Evolutionary conservation across 352 stramenopile genomes (phyloP).

Genomic region (Phytophthora vignae): DNA sequence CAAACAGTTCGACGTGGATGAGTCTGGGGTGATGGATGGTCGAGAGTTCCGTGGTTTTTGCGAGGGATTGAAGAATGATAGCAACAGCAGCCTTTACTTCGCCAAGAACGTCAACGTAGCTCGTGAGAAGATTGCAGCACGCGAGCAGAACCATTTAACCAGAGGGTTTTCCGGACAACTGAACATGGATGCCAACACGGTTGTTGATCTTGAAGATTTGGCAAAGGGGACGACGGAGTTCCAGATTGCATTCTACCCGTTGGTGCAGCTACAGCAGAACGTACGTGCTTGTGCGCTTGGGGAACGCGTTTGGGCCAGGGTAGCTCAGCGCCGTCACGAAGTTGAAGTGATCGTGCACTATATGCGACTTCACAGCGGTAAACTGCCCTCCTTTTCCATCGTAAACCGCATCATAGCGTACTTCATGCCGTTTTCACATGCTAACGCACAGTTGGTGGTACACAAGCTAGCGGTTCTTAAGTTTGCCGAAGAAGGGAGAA

Average conservation of each 20-base stretch:
- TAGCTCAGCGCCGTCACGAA: constrained; percentile 40
- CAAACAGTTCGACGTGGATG: constrained; percentile 71
- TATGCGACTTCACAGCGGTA: constrained; percentile 57
- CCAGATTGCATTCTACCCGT: constrained; percentile 71
- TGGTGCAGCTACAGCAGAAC: constrained; percentile 73
- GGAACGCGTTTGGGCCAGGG: constrained; percentile 24
- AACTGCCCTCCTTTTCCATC: constrained; percentile 50
- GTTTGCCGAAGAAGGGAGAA: not conserved
- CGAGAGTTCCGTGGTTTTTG: constrained; percentile 64
- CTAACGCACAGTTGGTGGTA: not conserved
- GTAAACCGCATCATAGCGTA: constrained; percentile 25
- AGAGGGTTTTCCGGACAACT: not conserved
- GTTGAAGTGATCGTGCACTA: constrained; percentile 60
- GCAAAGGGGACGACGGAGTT: constrained; percentile 63
- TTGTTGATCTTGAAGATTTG: constrained; percentile 68
- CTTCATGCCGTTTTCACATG: constrained; percentile 46
- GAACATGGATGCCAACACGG: constrained; percentile 24
- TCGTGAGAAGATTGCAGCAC: constrained; percentile 53
- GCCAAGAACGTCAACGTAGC: constrained; percentile 68
- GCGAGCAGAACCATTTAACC: constrained; percentile 15
- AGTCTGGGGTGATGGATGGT: constrained; percentile 70
- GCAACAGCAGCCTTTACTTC: constrained; percentile 63
- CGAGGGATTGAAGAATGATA: constrained; percentile 60
- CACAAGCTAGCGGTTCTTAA: not conserved
- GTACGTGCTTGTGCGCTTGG: constrained; percentile 42